Evolutionary conservation across 2,329 filamentous ascomycete genomes (phyloP).

Genomic region (Macrophomina phaseolina): DNA sequence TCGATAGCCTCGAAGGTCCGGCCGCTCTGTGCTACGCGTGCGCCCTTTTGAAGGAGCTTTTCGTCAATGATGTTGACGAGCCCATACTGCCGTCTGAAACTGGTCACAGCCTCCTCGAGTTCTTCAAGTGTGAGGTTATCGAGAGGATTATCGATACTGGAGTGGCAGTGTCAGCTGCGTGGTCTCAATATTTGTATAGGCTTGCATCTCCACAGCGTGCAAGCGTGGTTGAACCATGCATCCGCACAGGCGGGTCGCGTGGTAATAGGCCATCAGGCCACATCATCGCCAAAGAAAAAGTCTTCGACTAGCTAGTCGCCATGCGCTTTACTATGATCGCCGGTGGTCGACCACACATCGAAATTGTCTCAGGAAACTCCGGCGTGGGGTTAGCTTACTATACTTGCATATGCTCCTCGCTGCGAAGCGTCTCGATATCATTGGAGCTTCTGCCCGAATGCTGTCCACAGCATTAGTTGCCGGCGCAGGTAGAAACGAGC

Average conservation of each 20-base stretch:
- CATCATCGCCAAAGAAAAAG: not conserved
- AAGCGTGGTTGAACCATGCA: not conserved
- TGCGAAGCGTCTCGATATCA: conserved; percentile 12
- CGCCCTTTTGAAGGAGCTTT: conserved; percentile 68
- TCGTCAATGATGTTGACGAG: conserved; percentile 61
- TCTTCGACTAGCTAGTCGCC: not conserved
- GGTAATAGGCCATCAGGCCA: not conserved
- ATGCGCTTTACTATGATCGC: not conserved
- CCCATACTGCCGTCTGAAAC: conserved; percentile 65
- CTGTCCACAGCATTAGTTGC: conserved; percentile 22
- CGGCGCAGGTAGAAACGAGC: not conserved
- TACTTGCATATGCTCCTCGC: conserved; percentile 14
- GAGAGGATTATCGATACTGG: conserved; percentile 62
- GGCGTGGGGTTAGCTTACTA: conserved; percentile 11
- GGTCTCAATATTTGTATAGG: not conserved
- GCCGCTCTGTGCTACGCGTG: conserved; percentile 75
- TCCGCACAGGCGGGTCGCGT: not conserved
- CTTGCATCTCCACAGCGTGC: too few relatives aligned
- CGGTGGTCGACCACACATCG: not conserved
- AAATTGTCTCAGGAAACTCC: not conserved
- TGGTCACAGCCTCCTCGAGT: conserved; percentile 61
- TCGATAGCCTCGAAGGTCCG: conserved; percentile 66
- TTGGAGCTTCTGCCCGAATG: conserved; percentile 11
- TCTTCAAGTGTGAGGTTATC: conserved; percentile 58
- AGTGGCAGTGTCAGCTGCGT: conserved; percentile 1